Evolutionary conservation across 495 filamentous ascomycete species (phyloP).

Genomic region (Annulohypoxylon maeteangense): DNA sequence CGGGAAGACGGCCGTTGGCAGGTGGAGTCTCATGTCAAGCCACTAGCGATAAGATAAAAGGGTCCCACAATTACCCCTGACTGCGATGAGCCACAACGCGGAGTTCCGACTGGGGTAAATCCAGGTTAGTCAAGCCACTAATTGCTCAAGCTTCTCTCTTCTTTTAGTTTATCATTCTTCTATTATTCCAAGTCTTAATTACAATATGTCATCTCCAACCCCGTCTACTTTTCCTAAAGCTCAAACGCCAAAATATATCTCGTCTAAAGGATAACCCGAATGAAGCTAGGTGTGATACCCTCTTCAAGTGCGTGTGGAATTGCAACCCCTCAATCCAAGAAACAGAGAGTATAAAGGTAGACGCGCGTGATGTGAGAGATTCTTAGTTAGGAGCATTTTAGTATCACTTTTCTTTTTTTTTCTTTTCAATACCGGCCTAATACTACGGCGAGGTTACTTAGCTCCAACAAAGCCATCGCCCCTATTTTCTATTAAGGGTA

Average conservation of each 20-base stretch:
- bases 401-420: too few species aligned
- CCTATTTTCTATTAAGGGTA: conserved; percentile 12
- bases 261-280: neutral
- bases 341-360: neutral
- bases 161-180: neutral
- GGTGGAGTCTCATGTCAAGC: neutral
- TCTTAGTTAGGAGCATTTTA: conserved; percentile 11
- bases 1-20: conserved; percentile 7
- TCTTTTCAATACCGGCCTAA: neutral
- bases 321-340: conserved; percentile 8
- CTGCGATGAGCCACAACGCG: neutral
- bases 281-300: conserved; percentile 7
- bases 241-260: conserved; percentile 6
- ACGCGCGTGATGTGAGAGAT: conserved; percentile 8
- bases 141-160: neutral
- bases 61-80: neutral
- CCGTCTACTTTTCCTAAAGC: neutral
- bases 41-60: conserved; percentile 12
- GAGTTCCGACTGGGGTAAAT: neutral
- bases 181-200: too few species aligned
- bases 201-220: neutral
- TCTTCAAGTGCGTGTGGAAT: neutral
- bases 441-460: conserved; percentile 1
- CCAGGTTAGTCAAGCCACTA: neutral
- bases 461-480: conserved; percentile 8